A percentile compares a stretch with the other conserved stretches of the same genome.
phyloP scores from a whole-genome alignment of 768 basidiomycete species.

The Tricholoma bakamatsutake region DNA sequence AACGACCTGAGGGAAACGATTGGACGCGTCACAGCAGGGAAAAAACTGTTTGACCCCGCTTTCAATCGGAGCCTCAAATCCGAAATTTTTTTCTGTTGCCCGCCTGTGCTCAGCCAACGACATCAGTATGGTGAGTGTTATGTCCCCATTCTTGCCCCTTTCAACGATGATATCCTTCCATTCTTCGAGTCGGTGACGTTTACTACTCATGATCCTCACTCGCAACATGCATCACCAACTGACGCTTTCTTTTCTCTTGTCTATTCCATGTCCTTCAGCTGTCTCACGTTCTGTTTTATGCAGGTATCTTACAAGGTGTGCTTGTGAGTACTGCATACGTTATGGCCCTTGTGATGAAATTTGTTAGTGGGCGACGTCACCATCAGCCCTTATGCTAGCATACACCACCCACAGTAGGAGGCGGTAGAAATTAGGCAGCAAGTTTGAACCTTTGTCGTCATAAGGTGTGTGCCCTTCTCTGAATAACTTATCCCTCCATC shows the following conservation, averaged over 20 bases:
- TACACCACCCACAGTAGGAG: slow-evolving; percentile 30
- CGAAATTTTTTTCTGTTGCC: background rate
- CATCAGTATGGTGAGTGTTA: slow-evolving; percentile 26
- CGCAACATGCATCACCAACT: slow-evolving; percentile 76
- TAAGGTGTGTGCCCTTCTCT: slow-evolving; percentile 6
- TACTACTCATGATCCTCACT: slow-evolving; percentile 58
- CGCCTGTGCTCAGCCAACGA: too few relatives aligned
- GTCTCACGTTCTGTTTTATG: background rate
- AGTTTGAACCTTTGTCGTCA: background rate
- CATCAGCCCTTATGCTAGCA: slow-evolving; percentile 33
- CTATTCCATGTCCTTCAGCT: slow-evolving; percentile 8
- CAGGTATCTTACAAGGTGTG: background rate
- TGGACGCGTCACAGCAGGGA: too few relatives aligned
- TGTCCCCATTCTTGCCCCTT: slow-evolving; percentile 12
- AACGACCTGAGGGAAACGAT: too few relatives aligned
- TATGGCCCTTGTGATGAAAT: slow-evolving; percentile 24
- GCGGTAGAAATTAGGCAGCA: background rate
- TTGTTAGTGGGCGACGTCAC: slow-evolving; percentile 31
- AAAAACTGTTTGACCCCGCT: background rate
- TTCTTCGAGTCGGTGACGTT: slow-evolving; percentile 66
- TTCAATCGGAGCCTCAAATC: slow-evolving; percentile 28
- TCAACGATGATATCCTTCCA: slow-evolving; percentile 63
- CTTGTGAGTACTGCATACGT: slow-evolving; percentile 9
- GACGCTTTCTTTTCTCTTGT: slow-evolving; percentile 26
- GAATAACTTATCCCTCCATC: slow-evolving; percentile 1